Conservation (phyloP, 306 rosid species). For the Sicyos baderoa region DNA sequence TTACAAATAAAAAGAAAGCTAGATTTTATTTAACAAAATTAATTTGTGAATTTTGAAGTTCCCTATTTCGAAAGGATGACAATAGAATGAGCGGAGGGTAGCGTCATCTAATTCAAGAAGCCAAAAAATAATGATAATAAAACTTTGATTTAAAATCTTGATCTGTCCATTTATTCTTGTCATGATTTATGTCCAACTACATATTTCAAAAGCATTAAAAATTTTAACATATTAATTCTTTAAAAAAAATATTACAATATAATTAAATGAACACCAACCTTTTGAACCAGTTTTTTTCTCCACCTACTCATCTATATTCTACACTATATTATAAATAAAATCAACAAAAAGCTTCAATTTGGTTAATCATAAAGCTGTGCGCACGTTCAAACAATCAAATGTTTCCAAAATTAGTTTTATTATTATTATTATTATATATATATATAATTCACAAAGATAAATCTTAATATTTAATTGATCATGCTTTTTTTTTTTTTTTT, state of each 20-base stretch:
- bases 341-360: background rate
- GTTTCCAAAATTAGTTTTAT: background rate
- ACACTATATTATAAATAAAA: background rate
- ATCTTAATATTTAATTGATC: background rate
- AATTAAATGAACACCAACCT: background rate
- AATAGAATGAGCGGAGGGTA: background rate
- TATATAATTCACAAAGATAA: background rate
- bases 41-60: too few species aligned
- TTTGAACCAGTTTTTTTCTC: background rate
- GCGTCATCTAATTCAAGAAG: background rate
- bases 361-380: background rate
- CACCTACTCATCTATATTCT: background rate
- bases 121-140: background rate
- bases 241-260: background rate
- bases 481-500: too few species aligned
- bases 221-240: background rate
- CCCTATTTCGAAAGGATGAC: background rate
- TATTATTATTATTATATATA: background rate
- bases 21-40: too few species aligned
- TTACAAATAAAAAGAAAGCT: too few species aligned
- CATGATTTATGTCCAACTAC: background rate
- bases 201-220: background rate
- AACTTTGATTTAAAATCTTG: background rate
- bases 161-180: background rate
- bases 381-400: conserved; percentile 1